Conservation (phyloP, 192 early-diverging fungal species). For the Rhizophagus sp. region DNA sequence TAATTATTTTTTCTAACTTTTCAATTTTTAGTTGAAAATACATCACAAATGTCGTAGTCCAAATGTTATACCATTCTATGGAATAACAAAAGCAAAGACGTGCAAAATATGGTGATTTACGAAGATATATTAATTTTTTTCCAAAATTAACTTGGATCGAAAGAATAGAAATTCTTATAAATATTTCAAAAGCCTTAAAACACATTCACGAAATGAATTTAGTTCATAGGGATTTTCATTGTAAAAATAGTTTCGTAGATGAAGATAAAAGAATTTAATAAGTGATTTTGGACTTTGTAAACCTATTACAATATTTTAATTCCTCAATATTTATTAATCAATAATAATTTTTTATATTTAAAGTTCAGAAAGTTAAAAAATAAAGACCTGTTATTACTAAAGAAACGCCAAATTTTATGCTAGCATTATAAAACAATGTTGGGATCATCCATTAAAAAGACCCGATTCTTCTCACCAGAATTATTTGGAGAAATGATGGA, state of each 20-base stretch:
- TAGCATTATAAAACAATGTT: conserved; percentile 5
- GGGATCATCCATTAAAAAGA: conserved; percentile 13
- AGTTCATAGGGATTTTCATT: not conserved
- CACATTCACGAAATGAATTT: not conserved
- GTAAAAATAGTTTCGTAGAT: conserved; percentile 11
- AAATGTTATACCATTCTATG: too few species aligned
- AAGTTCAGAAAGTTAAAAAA: not conserved
- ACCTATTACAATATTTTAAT: conserved; percentile 5
- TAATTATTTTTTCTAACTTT: too few species aligned
- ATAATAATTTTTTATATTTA: too few species aligned
- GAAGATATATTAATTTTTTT: too few species aligned
- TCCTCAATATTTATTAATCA: too few species aligned
- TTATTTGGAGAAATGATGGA: not conserved
- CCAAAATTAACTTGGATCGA: not conserved
- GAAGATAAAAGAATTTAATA: conserved; percentile 1
- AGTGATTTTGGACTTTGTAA: conserved; percentile 39
- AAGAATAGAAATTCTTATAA: not conserved
- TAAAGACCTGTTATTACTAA: not conserved
- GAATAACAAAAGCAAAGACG: too few species aligned
- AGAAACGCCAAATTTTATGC: not conserved
- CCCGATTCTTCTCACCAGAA: conserved; percentile 41
- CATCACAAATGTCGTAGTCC: too few species aligned
- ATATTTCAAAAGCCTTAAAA: not conserved
- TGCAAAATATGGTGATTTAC: too few species aligned
- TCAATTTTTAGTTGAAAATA: too few species aligned